Percentiles rank a stretch among this genome's conserved stretches.
Conservation (phyloP, 306 rosid species). For the Inga laurina region DNA sequence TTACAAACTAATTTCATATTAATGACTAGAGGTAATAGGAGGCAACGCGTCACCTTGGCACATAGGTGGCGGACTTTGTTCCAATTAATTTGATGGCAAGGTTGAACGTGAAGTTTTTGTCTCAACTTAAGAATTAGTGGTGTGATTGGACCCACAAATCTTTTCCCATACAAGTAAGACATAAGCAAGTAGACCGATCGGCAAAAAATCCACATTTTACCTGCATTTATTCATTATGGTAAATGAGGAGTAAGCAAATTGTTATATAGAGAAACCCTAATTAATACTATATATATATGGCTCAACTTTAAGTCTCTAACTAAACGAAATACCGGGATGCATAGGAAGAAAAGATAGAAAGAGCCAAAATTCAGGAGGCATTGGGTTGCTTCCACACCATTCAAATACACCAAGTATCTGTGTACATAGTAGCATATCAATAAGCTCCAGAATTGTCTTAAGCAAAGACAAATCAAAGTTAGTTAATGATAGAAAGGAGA, state of each 20-base stretch:
- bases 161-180: neutral
- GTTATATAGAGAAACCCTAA: no score
- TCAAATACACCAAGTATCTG: neutral
- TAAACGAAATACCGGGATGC: neutral
- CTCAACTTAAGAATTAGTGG: neutral
- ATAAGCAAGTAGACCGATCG: neutral
- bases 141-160: neutral
- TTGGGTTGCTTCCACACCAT: neutral
- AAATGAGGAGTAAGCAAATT: neutral
- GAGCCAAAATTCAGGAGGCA: constrained; percentile 4
- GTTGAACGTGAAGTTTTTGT: neutral
- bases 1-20: no score
- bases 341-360: neutral
- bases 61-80: neutral
- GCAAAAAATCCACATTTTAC: neutral
- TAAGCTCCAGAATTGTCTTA: no score
- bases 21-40: no score
- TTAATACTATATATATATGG: no score
- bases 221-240: neutral
- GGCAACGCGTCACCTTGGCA: neutral
- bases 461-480: no score
- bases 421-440: no score
- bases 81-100: neutral
- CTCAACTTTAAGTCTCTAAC: no score
- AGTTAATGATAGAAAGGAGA: neutral